A percentile compares a stretch with the other conserved stretches of the same genome.
Evolutionary conservation across 768 basidiomycete genomes (phyloP).

Genomic region (Leucosporidium yakuticum): DNA sequence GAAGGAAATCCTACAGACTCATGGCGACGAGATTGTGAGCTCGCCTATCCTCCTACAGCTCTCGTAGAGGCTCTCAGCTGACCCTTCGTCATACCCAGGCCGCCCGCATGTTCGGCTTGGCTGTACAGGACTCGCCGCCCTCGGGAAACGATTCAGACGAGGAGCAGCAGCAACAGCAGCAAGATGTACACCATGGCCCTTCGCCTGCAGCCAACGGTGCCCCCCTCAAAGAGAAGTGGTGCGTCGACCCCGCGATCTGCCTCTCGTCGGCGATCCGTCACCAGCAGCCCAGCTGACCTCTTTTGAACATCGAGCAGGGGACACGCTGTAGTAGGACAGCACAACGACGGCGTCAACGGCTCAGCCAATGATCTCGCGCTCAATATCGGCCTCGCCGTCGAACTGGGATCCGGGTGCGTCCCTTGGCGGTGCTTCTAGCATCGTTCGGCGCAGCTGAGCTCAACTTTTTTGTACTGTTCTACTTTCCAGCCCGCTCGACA

Average conservation of each 20-base stretch:
- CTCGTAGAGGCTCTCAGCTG: not conserved
- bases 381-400: conserved; percentile 56
- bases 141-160: not conserved
- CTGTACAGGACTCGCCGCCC: conserved; percentile 1
- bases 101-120: conserved; percentile 25
- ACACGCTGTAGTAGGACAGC: conserved; percentile 48
- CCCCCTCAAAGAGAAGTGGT: conserved; percentile 34
- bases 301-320: conserved; percentile 40
- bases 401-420: conserved; percentile 90
- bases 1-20: conserved; percentile 68
- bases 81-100: conserved; percentile 7
- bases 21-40: conserved; percentile 67
- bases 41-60: conserved; percentile 53
- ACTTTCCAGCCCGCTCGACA: conserved; percentile 56
- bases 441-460: not conserved
- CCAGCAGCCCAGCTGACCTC: conserved; percentile 3
- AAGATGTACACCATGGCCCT: not conserved
- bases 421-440: too few species aligned
- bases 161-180: conserved; percentile 1
- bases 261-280: not conserved
- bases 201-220: conserved; percentile 5
- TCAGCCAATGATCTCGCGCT: conserved; percentile 38
- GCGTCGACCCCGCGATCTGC: not conserved
- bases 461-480: conserved; percentile 11
- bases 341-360: conserved; percentile 47